Evolutionary conservation across 2,329 filamentous ascomycete species (phyloP), one percentile per base, ranked within the genome.

Genomic region (Fonsecaea monophora): DNA sequence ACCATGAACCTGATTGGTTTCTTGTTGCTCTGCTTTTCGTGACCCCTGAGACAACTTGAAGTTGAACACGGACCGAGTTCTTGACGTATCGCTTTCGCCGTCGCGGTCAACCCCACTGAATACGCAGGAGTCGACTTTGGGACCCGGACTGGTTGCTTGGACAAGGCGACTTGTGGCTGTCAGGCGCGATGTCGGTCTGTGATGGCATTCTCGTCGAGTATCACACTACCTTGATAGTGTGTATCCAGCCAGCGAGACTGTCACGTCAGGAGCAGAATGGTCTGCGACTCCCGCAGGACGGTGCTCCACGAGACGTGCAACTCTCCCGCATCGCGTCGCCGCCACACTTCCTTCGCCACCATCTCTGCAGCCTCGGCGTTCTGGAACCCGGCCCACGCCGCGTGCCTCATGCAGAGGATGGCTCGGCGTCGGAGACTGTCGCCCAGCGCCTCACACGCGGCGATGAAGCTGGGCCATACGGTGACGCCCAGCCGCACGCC

Each of bases 381-480:
- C 35, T 58, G 32, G 50, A 66, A 61, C 1, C 57, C 57, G 2
- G 64, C 40, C 57, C 59, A 66, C 25, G 48, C 42, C 13, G 57
- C 64, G 32, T 66, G 56, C 45, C 62, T 53, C 56, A 65, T 59
- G 56, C 62, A 65, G 1, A 38, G 30, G 3, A 65, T 25, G 34
- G 62, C 55, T 7, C 62, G 62, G 13, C 48, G 40, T 18, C 62
- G 62, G 12, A 65, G 45, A 45, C 30, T 34, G 7, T 60, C 56
- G 2, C 62, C 74, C 2, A 78, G 75, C 0, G 81, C 80, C 59
- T 82, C 81, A 57, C 79, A 82, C 0, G 78, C 79, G 0, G 79
- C 79, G 18, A 83, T 78, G 60, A 82, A 82, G 3, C 76, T 78
- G 1, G 79, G 76, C 81, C 81, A 83, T 0, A 80, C 75, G 3